These are phyloP conservation scores for Ceratocystis ficicola DNA, from an alignment of 2,329 filamentous ascomycete genomes.

Conservation along the genomic window DNA sequence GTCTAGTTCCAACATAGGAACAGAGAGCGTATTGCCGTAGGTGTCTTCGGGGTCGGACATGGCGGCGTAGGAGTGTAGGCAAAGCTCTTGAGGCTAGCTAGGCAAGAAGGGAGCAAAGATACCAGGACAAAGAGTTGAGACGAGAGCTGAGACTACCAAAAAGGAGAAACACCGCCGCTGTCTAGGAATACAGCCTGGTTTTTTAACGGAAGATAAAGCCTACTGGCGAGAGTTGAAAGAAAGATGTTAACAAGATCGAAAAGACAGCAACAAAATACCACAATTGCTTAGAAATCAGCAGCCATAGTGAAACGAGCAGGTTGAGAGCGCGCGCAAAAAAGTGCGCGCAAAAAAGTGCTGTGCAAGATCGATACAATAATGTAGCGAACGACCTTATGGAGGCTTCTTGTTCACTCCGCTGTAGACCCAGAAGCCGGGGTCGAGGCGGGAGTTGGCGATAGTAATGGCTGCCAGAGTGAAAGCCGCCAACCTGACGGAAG, in stretches of 20 bases:
- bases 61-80: constrained; percentile 29
- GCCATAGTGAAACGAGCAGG: constrained; percentile 14
- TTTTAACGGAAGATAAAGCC: not conserved
- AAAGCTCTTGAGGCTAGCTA: not conserved
- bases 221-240: not conserved
- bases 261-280: not conserved
- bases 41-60: constrained; percentile 58
- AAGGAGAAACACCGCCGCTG: not conserved
- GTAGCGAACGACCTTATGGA: constrained; percentile 54
- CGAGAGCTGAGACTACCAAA: not conserved
- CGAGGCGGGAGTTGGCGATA: constrained; percentile 57
- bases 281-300: constrained; percentile 11
- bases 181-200: not conserved
- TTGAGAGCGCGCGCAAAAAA: too few relatives aligned
- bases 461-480: constrained; percentile 22
- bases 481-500: constrained; percentile 21
- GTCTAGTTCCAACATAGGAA: constrained; percentile 69
- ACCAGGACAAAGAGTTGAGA: not conserved
- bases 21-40: constrained; percentile 51
- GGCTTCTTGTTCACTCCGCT: constrained; percentile 94
- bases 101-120: not conserved
- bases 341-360: not conserved
- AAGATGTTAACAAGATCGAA: not conserved
- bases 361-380: not conserved
- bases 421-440: constrained; percentile 87